phyloP scores from a whole-genome alignment of 192 early-diverging fungal species.

The Piromyces sp. region DNA sequence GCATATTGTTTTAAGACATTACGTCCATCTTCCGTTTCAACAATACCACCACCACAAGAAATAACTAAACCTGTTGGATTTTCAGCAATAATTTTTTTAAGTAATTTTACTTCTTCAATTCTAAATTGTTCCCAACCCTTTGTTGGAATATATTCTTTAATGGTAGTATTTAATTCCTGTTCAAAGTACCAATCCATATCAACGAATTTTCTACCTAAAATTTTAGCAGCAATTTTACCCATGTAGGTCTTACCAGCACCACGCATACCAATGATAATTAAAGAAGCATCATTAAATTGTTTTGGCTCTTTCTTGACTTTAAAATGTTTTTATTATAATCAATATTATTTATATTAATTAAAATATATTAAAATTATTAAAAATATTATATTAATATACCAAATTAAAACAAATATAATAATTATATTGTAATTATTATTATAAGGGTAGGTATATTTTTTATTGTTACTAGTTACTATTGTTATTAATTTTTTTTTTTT shows the following conservation, averaged over 20 bases:
- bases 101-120: slow-evolving; percentile 46
- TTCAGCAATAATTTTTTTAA: slow-evolving; percentile 39
- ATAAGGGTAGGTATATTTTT: no score
- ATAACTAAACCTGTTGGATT: slow-evolving; percentile 50
- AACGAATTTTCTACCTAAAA: slow-evolving; percentile 53
- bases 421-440: no score
- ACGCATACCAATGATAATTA: slow-evolving; percentile 97
- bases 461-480: no score
- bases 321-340: not conserved
- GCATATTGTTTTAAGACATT: slow-evolving; percentile 42
- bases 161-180: slow-evolving; percentile 39
- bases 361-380: no score
- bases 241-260: slow-evolving; percentile 90
- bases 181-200: slow-evolving; percentile 84
- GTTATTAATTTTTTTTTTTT: no score
- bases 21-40: slow-evolving; percentile 63
- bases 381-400: no score
- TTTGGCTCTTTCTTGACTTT: not conserved
- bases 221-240: slow-evolving; percentile 51
- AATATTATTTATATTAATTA: no score
- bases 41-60: slow-evolving; percentile 88
- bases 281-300: slow-evolving; percentile 18
- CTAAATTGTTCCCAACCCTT: slow-evolving; percentile 82
- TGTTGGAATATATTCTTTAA: slow-evolving; percentile 57
- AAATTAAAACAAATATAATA: no score